Conservation (phyloP, 805 yeast species). For the Metschnikowia henanensis region DNA sequence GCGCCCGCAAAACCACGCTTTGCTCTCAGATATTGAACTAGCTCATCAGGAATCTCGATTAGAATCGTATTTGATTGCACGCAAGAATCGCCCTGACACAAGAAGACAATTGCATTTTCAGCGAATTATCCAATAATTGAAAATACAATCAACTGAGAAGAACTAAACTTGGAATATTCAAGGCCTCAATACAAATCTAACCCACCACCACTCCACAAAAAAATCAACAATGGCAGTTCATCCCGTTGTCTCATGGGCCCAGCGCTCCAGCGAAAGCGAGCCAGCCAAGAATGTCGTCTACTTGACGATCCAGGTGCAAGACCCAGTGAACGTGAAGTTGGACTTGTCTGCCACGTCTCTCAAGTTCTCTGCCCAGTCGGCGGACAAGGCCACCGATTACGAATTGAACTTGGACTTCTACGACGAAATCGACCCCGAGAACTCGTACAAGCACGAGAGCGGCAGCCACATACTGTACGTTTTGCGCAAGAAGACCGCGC, state of each 20-base stretch:
- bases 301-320: conserved; percentile 72
- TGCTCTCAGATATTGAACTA: too few species aligned
- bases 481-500: conserved; percentile 65
- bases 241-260: conserved; percentile 89
- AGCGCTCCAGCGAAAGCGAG: conserved; percentile 80
- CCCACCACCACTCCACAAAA: not conserved
- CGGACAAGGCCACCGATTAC: conserved; percentile 52
- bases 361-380: conserved; percentile 48
- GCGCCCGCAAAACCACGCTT: conserved; percentile 2
- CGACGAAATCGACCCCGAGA: conserved; percentile 67
- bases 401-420: conserved; percentile 71
- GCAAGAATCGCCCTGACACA: too few species aligned
- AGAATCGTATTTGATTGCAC: too few species aligned
- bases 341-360: conserved; percentile 58
- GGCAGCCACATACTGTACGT: conserved; percentile 66
- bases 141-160: too few species aligned
- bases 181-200: not conserved
- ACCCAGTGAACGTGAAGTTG: conserved; percentile 61
- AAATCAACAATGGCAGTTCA: conserved; percentile 14
- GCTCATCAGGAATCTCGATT: too few species aligned
- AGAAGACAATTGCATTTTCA: too few species aligned
- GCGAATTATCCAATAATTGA: too few species aligned
- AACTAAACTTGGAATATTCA: not conserved
- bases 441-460: conserved; percentile 51
- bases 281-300: conserved; percentile 71